A percentile compares a stretch with the other conserved stretches of the same genome.
These are phyloP conservation scores for Podaxis sp. DNA, from an alignment of 768 basidiomycete genomes.

Conservation along the genomic window DNA sequence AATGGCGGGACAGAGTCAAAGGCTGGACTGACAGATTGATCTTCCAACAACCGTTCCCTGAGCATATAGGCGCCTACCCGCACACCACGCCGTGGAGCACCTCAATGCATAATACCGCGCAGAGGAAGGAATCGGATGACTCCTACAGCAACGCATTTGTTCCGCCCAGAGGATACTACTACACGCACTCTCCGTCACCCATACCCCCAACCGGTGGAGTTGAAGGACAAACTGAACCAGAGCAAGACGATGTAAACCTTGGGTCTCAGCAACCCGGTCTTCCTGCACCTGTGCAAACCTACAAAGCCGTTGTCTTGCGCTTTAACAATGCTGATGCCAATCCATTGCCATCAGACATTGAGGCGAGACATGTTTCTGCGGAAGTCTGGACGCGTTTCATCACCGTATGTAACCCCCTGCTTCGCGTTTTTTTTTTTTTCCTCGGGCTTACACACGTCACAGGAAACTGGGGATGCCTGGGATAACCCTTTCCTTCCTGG, in stretches of 20 bases:
- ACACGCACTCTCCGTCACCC: not conserved
- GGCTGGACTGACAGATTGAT: constrained; percentile 17
- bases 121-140: constrained; percentile 3
- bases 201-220: not conserved
- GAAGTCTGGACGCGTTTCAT: constrained; percentile 5
- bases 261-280: not conserved
- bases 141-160: not conserved
- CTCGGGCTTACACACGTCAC: not conserved
- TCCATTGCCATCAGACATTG: not conserved
- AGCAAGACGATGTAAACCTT: not conserved
- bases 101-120: not conserved
- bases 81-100: not conserved
- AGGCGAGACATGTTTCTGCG: not conserved
- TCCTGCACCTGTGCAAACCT: not conserved
- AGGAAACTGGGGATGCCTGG: constrained; percentile 19
- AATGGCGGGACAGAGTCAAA: constrained; percentile 25
- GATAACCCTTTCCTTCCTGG: constrained; percentile 4
- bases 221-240: not conserved
- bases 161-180: not conserved
- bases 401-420: not conserved
- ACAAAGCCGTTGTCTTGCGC: not conserved
- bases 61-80: not conserved
- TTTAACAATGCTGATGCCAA: not conserved
- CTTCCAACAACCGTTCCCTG: constrained; percentile 5
- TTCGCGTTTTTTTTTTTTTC: no score